Evolutionary conservation across 345 rosid genomes (phyloP), one percentile per base, ranked within the genome.

Genomic region (Hibiscus syriacus): DNA sequence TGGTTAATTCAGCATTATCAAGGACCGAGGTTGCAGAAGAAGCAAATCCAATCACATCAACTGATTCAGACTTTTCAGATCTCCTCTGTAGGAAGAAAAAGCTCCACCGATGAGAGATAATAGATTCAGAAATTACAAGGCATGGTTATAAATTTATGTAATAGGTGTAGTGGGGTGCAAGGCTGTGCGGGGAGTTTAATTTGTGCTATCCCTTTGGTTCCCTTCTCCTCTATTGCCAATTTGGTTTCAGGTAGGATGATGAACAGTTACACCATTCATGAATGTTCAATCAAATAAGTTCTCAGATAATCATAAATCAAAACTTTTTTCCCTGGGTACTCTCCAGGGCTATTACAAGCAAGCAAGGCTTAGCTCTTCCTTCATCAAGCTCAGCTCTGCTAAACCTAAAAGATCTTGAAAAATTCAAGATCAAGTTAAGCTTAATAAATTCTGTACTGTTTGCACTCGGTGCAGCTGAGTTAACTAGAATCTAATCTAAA

Each of bases 1-100:
- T 84, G 63, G 90, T 86, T 70, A 92, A 80, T 72, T 92, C 98
- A 17, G 97, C 74, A 71, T 77, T 73, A 72, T 83, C 73, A 32
- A 92, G 86, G 55, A 90, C 89, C 60, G 86, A 78, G 52, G 70
- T 76, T 13, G 97, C 93, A 64, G 96, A 85, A 72, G 83, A 85
- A 30, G 89, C 66, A 79, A 90, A 82, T 17, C 85, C 89, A 57
- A 84, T 80, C 68, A 80, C 62, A 74, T 78, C 80, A 65, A 71
- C 81, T 70, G 90, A 80, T 25, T 70, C 82, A 70, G 72, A 71
- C 71, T 78, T 85, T 65, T 80, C 79, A 69, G 53, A 65, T 67
- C 73, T 80, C 81, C 98, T 92, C 98, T 92, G 84, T 52, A 77
- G 32, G 56, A 16, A 49, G 43, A 11, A 30, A 66, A 66, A 50